Base-by-base conservation (phyloP, 176 grass and related monocot species). In the Puccinellia tenuiflora region DNA sequence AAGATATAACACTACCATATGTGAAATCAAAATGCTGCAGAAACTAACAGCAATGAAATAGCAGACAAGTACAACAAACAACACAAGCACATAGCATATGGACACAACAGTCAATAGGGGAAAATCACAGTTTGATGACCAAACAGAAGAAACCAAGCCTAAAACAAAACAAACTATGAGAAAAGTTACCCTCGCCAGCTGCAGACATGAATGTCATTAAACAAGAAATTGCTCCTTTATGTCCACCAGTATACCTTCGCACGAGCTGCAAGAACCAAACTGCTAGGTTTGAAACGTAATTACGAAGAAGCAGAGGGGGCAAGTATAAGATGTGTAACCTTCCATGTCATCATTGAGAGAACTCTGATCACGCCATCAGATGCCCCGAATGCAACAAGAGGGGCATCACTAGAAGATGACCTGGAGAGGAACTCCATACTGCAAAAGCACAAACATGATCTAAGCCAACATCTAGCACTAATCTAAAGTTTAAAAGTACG, bases 361-460 rank as follows among this genome's bases (percentile, higher is more conserved):
- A 99, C 96, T 92, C 96, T 96, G 81, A 99, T 99, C 33, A 99
- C 93, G 7, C 96, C 96, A 92, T 99, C 96, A 60, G 96, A 99
- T 78, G 83, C 55, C 63, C 93, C 96, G 76, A 99, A 99, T 39
- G 96, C 96, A 87, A 99, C 91, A 67, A 99, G 93, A 65, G 96
- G 96, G n/a, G 93, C 93, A 85, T 96, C 96, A 81, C 85, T 92
- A 77, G 87, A 79, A 89, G 96, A 76, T 74, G 93, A 96, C 65
- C 91, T 91, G 29, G 91, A 92, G 22, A 99, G 88, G 77, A 99
- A 99, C 68, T 95, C 96, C 93, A 99, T 99, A 86, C 96, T 99
- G 73, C 82, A 93, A 83, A 89, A 79, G 43, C 21, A 60, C 46
- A 87, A 53, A 30, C 9, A 79, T 29, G 70, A 34, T 76, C 71